These are phyloP conservation scores for Erigeron philadelphicus DNA, from an alignment of 140 eudicot genomes.

Conservation along the genomic window DNA sequence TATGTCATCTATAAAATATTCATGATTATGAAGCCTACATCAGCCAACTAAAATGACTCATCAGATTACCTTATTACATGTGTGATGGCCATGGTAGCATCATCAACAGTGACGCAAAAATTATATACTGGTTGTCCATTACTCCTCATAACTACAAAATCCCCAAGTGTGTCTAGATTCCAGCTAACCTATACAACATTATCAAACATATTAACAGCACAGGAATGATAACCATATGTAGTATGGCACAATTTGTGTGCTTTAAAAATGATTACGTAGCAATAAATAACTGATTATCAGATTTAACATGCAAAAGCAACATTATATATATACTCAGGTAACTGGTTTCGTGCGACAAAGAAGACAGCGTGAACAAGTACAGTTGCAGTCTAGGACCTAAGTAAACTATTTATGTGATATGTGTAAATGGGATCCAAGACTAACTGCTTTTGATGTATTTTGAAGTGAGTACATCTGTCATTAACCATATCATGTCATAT, in stretches of 20 bases:
- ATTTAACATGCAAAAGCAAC: not conserved
- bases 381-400: slow-evolving; percentile 1
- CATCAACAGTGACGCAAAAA: slow-evolving; percentile 96
- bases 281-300: not conserved
- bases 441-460: not conserved
- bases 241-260: slow-evolving; percentile 1
- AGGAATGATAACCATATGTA: slow-evolving; percentile 11
- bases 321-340: not conserved
- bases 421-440: not conserved
- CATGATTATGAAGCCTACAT: not conserved
- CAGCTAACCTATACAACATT: slow-evolving; percentile 74
- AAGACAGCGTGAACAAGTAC: not conserved
- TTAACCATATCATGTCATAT: too few species aligned
- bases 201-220: slow-evolving; percentile 41
- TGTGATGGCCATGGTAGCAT: slow-evolving; percentile 93
- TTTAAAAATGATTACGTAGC: not conserved
- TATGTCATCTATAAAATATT: not conserved
- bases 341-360: not conserved
- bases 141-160: slow-evolving; percentile 93
- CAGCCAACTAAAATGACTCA: slow-evolving; percentile 5
- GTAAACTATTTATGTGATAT: not conserved
- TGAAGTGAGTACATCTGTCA: too few species aligned
- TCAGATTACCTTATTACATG: slow-evolving; percentile 80
- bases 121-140: slow-evolving; percentile 97
- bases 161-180: slow-evolving; percentile 92